These are phyloP conservation scores for Myxozyma geophila DNA, from an alignment of 805 yeast genomes.

Conservation along the genomic window DNA sequence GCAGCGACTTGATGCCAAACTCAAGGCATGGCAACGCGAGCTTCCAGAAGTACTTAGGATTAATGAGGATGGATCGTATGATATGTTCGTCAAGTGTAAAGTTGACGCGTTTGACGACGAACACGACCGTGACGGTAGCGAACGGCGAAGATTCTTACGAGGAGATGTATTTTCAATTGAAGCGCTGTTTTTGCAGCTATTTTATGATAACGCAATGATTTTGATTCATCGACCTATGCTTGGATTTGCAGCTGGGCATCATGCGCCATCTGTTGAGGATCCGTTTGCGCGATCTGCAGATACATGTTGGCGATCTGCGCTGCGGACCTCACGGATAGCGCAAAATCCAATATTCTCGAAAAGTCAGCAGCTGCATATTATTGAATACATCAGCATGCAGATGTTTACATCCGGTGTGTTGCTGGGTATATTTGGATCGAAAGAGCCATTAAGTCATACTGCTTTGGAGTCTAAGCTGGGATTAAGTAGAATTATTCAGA, in stretches of 20 bases:
- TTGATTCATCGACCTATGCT: conserved; percentile 28
- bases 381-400: conserved; percentile 25
- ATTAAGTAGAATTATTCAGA: conserved; percentile 28
- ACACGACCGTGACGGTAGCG: conserved; percentile 2
- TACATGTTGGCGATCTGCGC: conserved; percentile 26
- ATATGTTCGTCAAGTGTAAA: neutral
- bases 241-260: conserved; percentile 10
- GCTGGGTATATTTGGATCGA: conserved; percentile 23
- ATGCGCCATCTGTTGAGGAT: conserved; percentile 5
- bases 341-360: conserved; percentile 15
- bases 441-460: conserved; percentile 31
- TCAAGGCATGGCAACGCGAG: conserved; percentile 20
- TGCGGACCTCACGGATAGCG: conserved; percentile 26
- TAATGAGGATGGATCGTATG: conserved; percentile 10
- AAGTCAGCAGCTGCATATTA: conserved; percentile 20
- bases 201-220: conserved; percentile 28
- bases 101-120: conserved; percentile 14
- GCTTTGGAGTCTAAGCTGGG: conserved; percentile 32
- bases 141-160: conserved; percentile 13
- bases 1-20: conserved; percentile 16
- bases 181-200: conserved; percentile 24
- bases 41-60: conserved; percentile 20
- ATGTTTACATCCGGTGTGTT: conserved; percentile 32
- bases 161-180: conserved; percentile 19
- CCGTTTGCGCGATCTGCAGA: conserved; percentile 21